Conservation (phyloP, 2,329 filamentous ascomycete genomes). For the Trichophyton schoenleinii region DNA sequence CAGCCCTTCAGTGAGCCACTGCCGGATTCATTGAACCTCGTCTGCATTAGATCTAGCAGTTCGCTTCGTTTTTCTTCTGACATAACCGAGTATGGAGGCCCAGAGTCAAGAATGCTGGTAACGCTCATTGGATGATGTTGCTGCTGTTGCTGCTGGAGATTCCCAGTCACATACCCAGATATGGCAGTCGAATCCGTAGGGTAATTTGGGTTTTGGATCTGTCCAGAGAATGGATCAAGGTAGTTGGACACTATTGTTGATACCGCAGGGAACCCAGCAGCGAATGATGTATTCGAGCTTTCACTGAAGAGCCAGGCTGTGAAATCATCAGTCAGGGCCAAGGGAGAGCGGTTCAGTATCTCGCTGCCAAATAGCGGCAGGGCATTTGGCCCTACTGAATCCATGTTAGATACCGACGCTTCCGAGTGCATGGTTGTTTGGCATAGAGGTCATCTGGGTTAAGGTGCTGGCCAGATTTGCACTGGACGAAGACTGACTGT, state of each 20-base stretch:
- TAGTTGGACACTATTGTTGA: slow-evolving; percentile 31
- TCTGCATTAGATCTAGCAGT: slow-evolving; percentile 67
- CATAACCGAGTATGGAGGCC: slow-evolving; percentile 63
- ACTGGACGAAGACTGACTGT: slow-evolving; percentile 12
- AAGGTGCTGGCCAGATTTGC: slow-evolving; percentile 12
- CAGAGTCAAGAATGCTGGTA: slow-evolving; percentile 69
- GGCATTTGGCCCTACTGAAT: slow-evolving; percentile 33
- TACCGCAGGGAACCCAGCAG: slow-evolving; percentile 35
- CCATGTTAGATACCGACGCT: slow-evolving; percentile 21
- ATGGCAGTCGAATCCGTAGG: slow-evolving; percentile 37
- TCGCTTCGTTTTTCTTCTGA: slow-evolving; percentile 81
- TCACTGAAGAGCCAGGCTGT: slow-evolving; percentile 74
- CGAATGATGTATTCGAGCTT: slow-evolving; percentile 41
- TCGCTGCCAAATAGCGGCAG: slow-evolving; percentile 83
- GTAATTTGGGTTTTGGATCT: slow-evolving; percentile 40
- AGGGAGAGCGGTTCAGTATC: slow-evolving; percentile 72
- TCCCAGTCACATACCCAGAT: slow-evolving; percentile 35
- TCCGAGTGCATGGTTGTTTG: slow-evolving; percentile 19
- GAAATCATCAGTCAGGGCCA: slow-evolving; percentile 78
- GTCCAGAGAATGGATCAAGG: slow-evolving; percentile 30
- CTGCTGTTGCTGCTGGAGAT: slow-evolving; percentile 5
- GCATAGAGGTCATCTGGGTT: slow-evolving; percentile 13
- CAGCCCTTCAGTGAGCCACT: slow-evolving; percentile 60
- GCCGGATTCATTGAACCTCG: slow-evolving; percentile 68
- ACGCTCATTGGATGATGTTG: slow-evolving; percentile 80